Evolutionary conservation across 495 filamentous ascomycete genomes (phyloP).

Genomic region (Penicillium psychrofluorescens): DNA sequence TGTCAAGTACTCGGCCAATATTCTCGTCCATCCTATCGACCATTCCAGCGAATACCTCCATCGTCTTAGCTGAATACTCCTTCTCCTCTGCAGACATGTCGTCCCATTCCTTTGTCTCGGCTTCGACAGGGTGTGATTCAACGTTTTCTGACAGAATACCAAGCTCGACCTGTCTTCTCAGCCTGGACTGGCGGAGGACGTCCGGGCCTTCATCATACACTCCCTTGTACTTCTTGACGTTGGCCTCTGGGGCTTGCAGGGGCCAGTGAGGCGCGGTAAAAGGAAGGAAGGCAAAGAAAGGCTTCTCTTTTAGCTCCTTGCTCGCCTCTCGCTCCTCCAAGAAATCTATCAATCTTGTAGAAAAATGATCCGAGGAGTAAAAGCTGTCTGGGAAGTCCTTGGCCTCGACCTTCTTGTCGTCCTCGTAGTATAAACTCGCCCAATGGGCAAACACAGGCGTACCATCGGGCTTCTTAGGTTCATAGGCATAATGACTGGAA

Average conservation of each 20-base stretch:
- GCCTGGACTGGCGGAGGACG: conserved; percentile 41
- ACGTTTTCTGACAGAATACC: conserved; percentile 47
- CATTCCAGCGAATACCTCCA: conserved; percentile 61
- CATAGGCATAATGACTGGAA: conserved; percentile 55
- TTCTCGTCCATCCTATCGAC: conserved; percentile 56
- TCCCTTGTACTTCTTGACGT: conserved; percentile 46
- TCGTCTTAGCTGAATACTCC: conserved; percentile 44
- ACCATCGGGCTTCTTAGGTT: conserved; percentile 46
- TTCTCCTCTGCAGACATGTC: conserved; percentile 42
- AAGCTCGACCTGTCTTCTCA: conserved; percentile 40
- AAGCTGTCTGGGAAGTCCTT: conserved; percentile 42
- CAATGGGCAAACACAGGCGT: conserved; percentile 43
- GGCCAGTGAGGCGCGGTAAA: conserved; percentile 61
- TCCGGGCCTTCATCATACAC: conserved; percentile 51
- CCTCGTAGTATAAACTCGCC: conserved; percentile 52
- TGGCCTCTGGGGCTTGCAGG: conserved; percentile 46
- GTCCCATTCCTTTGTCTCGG: conserved; percentile 46
- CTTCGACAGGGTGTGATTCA: conserved; percentile 46
- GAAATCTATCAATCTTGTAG: conserved; percentile 45
- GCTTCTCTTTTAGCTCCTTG: conserved; percentile 35
- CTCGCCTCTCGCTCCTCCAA: conserved; percentile 43
- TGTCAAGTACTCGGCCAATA: conserved; percentile 50
- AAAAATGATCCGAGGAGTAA: conserved; percentile 50
- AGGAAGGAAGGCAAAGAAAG: conserved; percentile 55
- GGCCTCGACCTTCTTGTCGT: conserved; percentile 44